Evolutionary conservation across 2,329 filamentous ascomycete species (phyloP).

Genomic region (Celoporthe dispersa): DNA sequence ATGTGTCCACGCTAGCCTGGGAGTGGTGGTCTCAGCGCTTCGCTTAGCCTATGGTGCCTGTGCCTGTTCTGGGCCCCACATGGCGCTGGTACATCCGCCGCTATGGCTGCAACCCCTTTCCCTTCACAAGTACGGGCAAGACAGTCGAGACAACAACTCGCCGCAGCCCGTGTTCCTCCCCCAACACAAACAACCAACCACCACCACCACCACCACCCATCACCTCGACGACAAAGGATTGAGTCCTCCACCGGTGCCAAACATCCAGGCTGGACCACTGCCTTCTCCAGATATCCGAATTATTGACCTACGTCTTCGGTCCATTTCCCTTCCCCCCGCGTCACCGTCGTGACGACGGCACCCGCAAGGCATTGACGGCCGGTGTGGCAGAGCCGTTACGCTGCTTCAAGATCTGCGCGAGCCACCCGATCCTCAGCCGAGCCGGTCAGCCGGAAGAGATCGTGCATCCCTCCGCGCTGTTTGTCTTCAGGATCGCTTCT

Average conservation of each 20-base stretch:
- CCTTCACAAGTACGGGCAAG: slow-evolving; percentile 6
- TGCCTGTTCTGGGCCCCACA: slow-evolving; percentile 11
- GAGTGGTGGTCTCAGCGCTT: slow-evolving; percentile 1
- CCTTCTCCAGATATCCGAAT: not conserved
- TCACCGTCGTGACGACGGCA: slow-evolving; percentile 4
- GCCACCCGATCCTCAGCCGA: slow-evolving; percentile 16
- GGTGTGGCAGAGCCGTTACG: slow-evolving; percentile 20
- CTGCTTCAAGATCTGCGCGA: slow-evolving; percentile 22
- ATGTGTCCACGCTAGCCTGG: not conserved
- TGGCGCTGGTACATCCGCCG: slow-evolving; percentile 10
- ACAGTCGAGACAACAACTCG: not conserved
- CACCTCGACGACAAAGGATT: not conserved
- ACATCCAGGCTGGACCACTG: not conserved
- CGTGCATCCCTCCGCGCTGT: not conserved
- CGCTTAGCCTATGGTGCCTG: not conserved
- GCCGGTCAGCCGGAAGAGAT: not conserved
- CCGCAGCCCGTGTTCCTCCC: not conserved
- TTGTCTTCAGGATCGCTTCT: not conserved
- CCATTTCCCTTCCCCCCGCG: not conserved
- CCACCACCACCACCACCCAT: not conserved
- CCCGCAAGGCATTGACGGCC: slow-evolving; percentile 22
- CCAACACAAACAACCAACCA: not conserved
- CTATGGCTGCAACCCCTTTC: slow-evolving; percentile 18
- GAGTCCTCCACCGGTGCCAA: not conserved
- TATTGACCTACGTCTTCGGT: not conserved